A percentile compares a stretch with the other conserved stretches of the same genome.
phyloP scores from a whole-genome alignment of 768 basidiomycete genomes.

The Rhodotorula kratochvilovae region DNA sequence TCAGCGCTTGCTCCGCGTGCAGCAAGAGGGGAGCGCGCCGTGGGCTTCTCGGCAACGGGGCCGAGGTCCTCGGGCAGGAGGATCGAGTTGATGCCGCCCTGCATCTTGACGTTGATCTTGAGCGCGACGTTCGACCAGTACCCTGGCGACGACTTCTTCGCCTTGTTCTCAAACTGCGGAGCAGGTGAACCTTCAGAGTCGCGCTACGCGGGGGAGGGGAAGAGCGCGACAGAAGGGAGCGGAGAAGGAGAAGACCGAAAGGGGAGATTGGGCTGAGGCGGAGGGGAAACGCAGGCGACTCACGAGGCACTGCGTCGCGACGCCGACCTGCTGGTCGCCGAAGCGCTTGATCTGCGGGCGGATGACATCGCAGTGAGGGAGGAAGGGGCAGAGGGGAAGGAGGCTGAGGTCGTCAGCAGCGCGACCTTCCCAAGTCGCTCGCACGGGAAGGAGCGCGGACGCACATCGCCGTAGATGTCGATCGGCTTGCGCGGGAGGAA shows the following conservation, averaged over 20 bases:
- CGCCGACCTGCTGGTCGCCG: conserved; percentile 33
- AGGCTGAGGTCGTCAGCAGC: too few relatives aligned
- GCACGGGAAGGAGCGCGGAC: too few relatives aligned
- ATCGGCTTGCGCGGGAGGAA: conserved; percentile 10
- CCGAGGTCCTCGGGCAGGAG: conserved; percentile 11
- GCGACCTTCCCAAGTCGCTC: too few relatives aligned
- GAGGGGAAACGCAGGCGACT: too few relatives aligned
- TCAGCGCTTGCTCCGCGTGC: too few relatives aligned
- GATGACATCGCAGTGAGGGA: background rate
- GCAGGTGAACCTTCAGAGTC: too few relatives aligned
- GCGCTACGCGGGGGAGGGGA: too few relatives aligned
- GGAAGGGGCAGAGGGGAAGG: background rate
- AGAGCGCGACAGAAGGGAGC: too few relatives aligned
- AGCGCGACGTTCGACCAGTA: conserved; percentile 30
- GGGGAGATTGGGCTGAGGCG: too few relatives aligned
- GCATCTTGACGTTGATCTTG: conserved; percentile 38
- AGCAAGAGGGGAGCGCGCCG: background rate
- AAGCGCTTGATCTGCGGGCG: conserved; percentile 24
- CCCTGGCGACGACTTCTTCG: background rate
- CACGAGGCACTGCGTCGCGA: conserved; percentile 39
- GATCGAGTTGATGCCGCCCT: conserved; percentile 26
- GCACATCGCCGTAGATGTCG: background rate
- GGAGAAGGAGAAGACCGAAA: too few relatives aligned
- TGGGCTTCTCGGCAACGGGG: conserved; percentile 12
- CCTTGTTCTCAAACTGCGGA: too few relatives aligned